Evolutionary conservation across 441 rosid genomes (phyloP), one percentile per base, ranked within the genome.

Genomic region (Erysimum cheiri): DNA sequence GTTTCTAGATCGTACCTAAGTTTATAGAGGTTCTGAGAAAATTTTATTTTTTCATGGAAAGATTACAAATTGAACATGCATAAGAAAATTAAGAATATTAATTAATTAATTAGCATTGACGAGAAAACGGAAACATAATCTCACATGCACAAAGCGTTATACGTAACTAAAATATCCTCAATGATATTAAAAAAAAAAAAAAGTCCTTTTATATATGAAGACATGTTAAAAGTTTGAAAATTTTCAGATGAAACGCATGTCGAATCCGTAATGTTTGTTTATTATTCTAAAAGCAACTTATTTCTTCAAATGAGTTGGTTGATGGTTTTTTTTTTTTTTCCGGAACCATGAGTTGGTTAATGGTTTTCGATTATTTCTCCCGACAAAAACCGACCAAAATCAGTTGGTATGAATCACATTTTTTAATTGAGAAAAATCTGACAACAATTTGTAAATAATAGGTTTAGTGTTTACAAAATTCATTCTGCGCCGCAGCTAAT

Each of bases 341-440:
- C 4, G 44, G 48, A 53, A 36, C 49, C 57, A 53, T 64, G 47
- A 41, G 39, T 62, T 54, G 8, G 14, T 44, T 71, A 24, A 19
- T 60, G 54, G 44, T 31, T 52, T 24, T 44, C 17, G 15, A 56
- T 55, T 40, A 56, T 29, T 54, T 46, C 58, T 55, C 43, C 15
- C 26, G 62, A 54, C 57, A 53, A 56, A 56, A 64, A 31, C 53
- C 46, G 71, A 65, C 71, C 47, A 73, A 48, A 33, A 37, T 29
- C 52, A 65, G 71, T 65, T 72, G 54, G 60, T 72, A 37, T 39
- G 55, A 39, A 44, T 61, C 29, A 17, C 10, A 3, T 19, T 59
- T 46, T 35, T 46, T 36, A 17, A 56, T 49, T 39, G 3, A 19
- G 3, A 60, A 31, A 39, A 7, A 14, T 9, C 46, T 54, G 62